A percentile compares a stretch with the other conserved stretches of the same genome.
These are phyloP conservation scores for Nemania serpens DNA, from an alignment of 2,329 filamentous ascomycete genomes.

Conservation along the genomic window DNA sequence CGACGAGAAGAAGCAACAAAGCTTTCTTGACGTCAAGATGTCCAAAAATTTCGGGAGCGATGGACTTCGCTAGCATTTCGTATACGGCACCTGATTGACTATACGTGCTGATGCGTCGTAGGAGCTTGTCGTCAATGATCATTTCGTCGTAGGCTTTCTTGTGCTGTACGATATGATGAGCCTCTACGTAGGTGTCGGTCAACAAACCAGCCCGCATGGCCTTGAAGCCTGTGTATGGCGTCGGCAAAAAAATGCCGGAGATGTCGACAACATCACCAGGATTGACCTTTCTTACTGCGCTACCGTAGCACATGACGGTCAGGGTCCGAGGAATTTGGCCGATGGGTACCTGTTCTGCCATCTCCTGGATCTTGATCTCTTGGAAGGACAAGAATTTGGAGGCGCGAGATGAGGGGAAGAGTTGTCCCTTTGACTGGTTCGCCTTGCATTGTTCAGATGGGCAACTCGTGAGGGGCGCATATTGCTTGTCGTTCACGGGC, in stretches of 20 bases:
- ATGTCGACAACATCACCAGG: slow-evolving; percentile 95
- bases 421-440: slow-evolving; percentile 91
- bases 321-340: slow-evolving; percentile 94
- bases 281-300: slow-evolving; percentile 82
- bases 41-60: slow-evolving; percentile 95
- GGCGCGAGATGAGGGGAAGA: slow-evolving; percentile 92
- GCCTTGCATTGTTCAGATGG: slow-evolving; percentile 86
- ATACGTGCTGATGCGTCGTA: slow-evolving; percentile 84
- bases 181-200: slow-evolving; percentile 96
- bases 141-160: slow-evolving; percentile 98
- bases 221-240: slow-evolving; percentile 98
- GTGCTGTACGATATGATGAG: slow-evolving; percentile 90
- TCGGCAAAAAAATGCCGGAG: slow-evolving; percentile 93
- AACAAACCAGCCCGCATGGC: slow-evolving; percentile 95
- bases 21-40: slow-evolving; percentile 98
- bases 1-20: slow-evolving; percentile 90
- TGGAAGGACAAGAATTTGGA: slow-evolving; percentile 98
- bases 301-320: slow-evolving; percentile 88
- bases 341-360: slow-evolving; percentile 98
- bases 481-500: slow-evolving; percentile 88
- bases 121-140: slow-evolving; percentile 76
- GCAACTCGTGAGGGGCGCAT: slow-evolving; percentile 83
- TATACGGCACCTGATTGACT: slow-evolving; percentile 89
- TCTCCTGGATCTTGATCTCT: slow-evolving; percentile 97
- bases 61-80: slow-evolving; percentile 92